Base-by-base conservation (phyloP, 495 filamentous ascomycete species). In the Lophiostoma macrostomum region DNA sequence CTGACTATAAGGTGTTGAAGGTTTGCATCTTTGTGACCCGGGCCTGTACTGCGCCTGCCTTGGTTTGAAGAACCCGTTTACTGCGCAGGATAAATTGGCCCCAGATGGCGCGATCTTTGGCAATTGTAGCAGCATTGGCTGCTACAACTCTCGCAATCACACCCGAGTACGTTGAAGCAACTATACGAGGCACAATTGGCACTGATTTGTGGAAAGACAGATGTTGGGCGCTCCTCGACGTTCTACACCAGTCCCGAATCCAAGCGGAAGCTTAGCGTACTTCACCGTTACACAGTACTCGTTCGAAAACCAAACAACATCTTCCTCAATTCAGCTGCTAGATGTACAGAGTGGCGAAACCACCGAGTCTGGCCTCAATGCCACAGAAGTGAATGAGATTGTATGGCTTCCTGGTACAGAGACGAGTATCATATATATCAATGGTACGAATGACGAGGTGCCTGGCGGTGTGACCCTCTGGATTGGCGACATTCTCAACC, bases 371-470 rank as follows among this genome's bases (percentile, higher is more conserved):
- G 70, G 68, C 8, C 56, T 74, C 18, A 72, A 72, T 43, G 68
- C 68, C 55, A 54, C 25, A 16, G 69, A 73, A 64, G 68, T 76
- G 42, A 68, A 68, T 16, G 74, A 76, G 60, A 56, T 76, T 24
- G 53, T 68, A 42, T 77, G 73, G 72, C 28, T 75, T 20, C 71
- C 69, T 16, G 61, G 69, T 1, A 71, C 56, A 40, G 63, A 72
- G 38, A 73, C 71, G 2, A 67, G 68, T 13, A 52, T 77, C 25
- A 50, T 77, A 28, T 77, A 77, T 56, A 66, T 76, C 67, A 76
- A 75, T 51, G 61, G 62, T 48, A 74, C 73, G 13, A 76, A 76
- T 38, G 65, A 67, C 4, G 58, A 72, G 0, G 67, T 71, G 12
- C 68, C 71, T 1, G 71, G 73, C 19, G 73, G 72, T 22, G 63